Evolutionary conservation across 768 basidiomycete species (phyloP), one percentile per base, ranked within the genome.

Genomic region (Flagelloscypha sp.): DNA sequence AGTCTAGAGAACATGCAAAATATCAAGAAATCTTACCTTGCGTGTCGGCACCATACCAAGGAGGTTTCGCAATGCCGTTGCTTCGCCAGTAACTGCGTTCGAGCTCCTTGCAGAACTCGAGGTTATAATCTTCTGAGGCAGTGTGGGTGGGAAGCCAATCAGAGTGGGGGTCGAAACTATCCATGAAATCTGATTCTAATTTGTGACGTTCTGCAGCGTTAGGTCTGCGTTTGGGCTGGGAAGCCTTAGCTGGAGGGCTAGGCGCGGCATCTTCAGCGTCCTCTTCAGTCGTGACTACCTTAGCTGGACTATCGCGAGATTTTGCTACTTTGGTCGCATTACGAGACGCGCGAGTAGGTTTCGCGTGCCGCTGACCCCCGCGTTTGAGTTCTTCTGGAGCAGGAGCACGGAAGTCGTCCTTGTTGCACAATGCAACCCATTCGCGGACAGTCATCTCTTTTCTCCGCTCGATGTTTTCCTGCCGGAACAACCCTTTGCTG

Each of bases 41-140:
- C 42, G 89, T 82, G 56, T 99, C 95, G 3, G 95, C 95, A 13
- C 94, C 95, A 57, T 99, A 99, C 93, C 89, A 94, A 3, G 93
- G 78, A n/a, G 92, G 70, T 43, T 80, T 84, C 4, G 89, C 87
- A 3, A 94, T 56, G 1, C 89, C 80, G 56, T 88, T 79, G 45
- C 85, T 90, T 35, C 92, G 69, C 95, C 95, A 99, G 57, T 79
- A 97, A 36, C 81, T 72, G 20, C 92, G 68, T 59, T 97, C 93
- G 13, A 98, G 68, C 42, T 80, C 78, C 41, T 76, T 73, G 54
- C 93, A 95, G 41, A 87, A 84, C 42, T 94, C 90, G 9, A 74
- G 70, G 0, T 86, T 92, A 49, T 92, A 99, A 54, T 97, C 90
- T 11, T 68, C 61, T 1, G 77, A 52, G 7, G 62, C 68, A 0